These are phyloP conservation scores for Leccinum angustisporum DNA, from an alignment of 1,284 basidiomycete species.

Conservation along the genomic window DNA sequence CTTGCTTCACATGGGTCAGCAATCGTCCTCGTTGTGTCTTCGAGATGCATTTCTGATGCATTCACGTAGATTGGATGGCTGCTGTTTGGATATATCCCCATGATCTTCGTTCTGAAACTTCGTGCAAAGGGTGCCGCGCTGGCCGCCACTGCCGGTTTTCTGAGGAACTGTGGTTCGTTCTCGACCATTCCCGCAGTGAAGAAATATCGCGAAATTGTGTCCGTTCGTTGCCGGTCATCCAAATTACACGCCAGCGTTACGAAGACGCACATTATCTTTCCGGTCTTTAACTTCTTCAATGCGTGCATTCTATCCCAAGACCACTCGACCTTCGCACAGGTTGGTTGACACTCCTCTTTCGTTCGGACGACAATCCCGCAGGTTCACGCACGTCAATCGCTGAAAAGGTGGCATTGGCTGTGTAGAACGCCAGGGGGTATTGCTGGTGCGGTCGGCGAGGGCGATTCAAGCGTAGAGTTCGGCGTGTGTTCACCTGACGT, in stretches of 20 bases:
- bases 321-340: constrained; percentile 11
- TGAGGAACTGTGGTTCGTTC: constrained; percentile 12
- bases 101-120: constrained; percentile 15
- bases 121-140: constrained; percentile 14
- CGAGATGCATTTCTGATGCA: not conserved
- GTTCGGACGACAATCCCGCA: not conserved
- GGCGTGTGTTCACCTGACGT: not conserved
- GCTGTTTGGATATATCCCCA: constrained; percentile 16
- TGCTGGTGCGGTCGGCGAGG: not conserved
- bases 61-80: constrained; percentile 14
- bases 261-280: constrained; percentile 16
- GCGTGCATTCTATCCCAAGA: constrained; percentile 18
- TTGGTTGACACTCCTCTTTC: constrained; percentile 7
- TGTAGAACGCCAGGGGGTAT: not conserved
- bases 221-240: constrained; percentile 7
- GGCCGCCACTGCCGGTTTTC: constrained; percentile 8
- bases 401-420: not conserved
- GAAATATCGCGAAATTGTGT: not conserved
- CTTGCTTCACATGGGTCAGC: constrained; percentile 14
- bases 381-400: not conserved
- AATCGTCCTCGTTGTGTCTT: not conserved
- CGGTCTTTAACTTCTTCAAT: constrained; percentile 14
- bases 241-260: constrained; percentile 14
- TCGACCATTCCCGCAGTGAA: not conserved
- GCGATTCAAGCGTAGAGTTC: not conserved